Evolutionary conservation across 2,329 filamentous ascomycete genomes (phyloP).

Genomic region (Colletotrichum australisinense): DNA sequence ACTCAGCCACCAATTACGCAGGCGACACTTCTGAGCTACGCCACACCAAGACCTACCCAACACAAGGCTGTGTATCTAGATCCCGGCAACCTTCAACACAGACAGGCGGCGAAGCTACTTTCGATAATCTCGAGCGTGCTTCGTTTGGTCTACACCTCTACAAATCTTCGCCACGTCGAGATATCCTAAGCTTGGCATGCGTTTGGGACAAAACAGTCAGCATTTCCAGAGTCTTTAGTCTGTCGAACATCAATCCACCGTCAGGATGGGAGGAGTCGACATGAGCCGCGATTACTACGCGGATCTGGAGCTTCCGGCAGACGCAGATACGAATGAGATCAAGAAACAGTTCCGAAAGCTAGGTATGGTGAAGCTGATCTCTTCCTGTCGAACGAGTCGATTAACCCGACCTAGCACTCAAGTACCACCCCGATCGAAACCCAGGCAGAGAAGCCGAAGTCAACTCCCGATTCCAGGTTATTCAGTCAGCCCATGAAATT

Average conservation of each 20-base stretch:
- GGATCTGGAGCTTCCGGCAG: constrained; percentile 78
- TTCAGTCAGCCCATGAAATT: constrained; percentile 88
- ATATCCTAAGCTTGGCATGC: constrained; percentile 12
- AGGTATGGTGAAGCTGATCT: constrained; percentile 56
- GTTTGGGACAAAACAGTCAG: not conserved
- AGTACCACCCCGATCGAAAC: constrained; percentile 91
- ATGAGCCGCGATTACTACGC: constrained; percentile 84
- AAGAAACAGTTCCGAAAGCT: constrained; percentile 90
- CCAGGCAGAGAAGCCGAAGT: constrained; percentile 84
- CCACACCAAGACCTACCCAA: not conserved
- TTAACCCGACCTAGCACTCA: constrained; percentile 69
- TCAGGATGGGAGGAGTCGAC: constrained; percentile 76
- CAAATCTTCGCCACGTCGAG: not conserved
- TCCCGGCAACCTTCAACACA: not conserved
- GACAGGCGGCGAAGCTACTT: not conserved
- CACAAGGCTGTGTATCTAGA: not conserved
- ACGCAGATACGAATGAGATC: constrained; percentile 78
- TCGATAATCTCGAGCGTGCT: not conserved
- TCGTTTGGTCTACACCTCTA: not conserved
- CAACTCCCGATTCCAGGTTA: constrained; percentile 85
- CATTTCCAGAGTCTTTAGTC: not conserved
- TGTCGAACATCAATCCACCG: constrained; percentile 8
- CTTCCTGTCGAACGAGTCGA: constrained; percentile 20
- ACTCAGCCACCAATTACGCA: not conserved
- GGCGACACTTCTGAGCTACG: not conserved